A percentile compares a stretch with the other conserved stretches of the same genome.
phyloP scores from a whole-genome alignment of 768 basidiomycete species.

The Guyanaporus albipodus region DNA sequence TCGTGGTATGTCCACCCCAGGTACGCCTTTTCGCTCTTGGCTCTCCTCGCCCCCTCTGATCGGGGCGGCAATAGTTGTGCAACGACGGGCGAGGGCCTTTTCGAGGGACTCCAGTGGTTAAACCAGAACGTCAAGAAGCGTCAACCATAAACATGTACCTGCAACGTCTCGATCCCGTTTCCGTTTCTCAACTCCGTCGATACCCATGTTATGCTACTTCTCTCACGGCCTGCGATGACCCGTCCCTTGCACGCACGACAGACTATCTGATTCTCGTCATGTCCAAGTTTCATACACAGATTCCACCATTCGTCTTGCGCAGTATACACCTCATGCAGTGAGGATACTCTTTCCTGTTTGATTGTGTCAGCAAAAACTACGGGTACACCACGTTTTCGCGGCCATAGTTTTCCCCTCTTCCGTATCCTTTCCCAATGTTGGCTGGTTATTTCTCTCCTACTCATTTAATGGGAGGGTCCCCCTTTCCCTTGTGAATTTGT shows the following conservation, averaged over 20 bases:
- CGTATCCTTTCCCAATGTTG: conserved; percentile 12
- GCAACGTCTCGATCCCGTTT: conserved; percentile 5
- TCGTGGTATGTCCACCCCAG: conserved; percentile 99
- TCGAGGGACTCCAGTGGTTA: conserved; percentile 96
- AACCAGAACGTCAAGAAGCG: conserved; percentile 97
- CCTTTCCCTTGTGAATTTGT: conserved; percentile 23
- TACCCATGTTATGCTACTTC: conserved; percentile 35
- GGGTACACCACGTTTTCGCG: conserved; percentile 13
- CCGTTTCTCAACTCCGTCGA: conserved; percentile 24
- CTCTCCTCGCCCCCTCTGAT: neutral
- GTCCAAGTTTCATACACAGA: conserved; percentile 17
- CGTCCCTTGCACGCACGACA: conserved; percentile 33
- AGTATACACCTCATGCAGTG: conserved; percentile 13
- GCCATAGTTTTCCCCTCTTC: conserved; percentile 12
- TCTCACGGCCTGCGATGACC: conserved; percentile 34
- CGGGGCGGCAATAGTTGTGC: conserved; percentile 63
- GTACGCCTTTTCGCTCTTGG: conserved; percentile 39
- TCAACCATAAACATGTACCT: conserved; percentile 51
- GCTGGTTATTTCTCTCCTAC: conserved; percentile 11
- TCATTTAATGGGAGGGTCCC: conserved; percentile 24
- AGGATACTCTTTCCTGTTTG: conserved; percentile 13
- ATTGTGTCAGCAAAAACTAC: conserved; percentile 9
- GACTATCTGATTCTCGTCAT: conserved; percentile 33
- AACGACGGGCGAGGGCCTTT: conserved; percentile 93
- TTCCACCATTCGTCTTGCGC: conserved; percentile 27